These are phyloP conservation scores for Dendrothele bispora DNA, from an alignment of 768 basidiomycete genomes.

Conservation along the genomic window DNA sequence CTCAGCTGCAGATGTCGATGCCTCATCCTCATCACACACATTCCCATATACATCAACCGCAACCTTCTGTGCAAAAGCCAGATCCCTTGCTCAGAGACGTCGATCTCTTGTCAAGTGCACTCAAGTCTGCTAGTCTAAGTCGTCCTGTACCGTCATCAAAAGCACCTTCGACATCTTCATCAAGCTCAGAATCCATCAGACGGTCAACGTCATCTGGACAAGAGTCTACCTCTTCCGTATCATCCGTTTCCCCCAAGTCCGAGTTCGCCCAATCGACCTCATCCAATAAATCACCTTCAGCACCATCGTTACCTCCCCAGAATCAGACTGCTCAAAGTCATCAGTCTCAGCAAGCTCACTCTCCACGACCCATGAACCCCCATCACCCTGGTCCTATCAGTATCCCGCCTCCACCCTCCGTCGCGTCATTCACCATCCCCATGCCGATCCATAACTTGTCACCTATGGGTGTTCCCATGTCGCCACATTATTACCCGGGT, in stretches of 20 bases:
- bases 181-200: slow-evolving; percentile 9
- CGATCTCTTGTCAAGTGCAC: slow-evolving; percentile 3
- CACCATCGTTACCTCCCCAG: slow-evolving; percentile 1
- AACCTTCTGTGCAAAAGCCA: neutral
- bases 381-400: slow-evolving; percentile 73
- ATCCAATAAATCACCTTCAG: neutral
- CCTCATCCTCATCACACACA: slow-evolving; percentile 13
- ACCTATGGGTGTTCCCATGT: slow-evolving; percentile 26
- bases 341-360: slow-evolving; percentile 7
- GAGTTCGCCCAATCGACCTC: neutral
- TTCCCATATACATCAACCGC: slow-evolving; percentile 9
- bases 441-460: slow-evolving; percentile 28
- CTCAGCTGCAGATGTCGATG: slow-evolving; percentile 13
- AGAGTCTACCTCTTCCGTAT: neutral
- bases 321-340: slow-evolving; percentile 1
- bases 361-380: slow-evolving; percentile 35
- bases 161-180: slow-evolving; percentile 10
- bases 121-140: slow-evolving; percentile 2
- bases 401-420: slow-evolving; percentile 58
- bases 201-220: slow-evolving; percentile 2
- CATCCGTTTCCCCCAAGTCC: neutral
- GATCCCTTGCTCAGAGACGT: slow-evolving; percentile 5
- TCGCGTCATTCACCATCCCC: slow-evolving; percentile 37
- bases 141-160: neutral
- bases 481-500: slow-evolving; percentile 39